phyloP scores from a whole-genome alignment of 345 rosid genomes.

The Eucalyptus regnans region DNA sequence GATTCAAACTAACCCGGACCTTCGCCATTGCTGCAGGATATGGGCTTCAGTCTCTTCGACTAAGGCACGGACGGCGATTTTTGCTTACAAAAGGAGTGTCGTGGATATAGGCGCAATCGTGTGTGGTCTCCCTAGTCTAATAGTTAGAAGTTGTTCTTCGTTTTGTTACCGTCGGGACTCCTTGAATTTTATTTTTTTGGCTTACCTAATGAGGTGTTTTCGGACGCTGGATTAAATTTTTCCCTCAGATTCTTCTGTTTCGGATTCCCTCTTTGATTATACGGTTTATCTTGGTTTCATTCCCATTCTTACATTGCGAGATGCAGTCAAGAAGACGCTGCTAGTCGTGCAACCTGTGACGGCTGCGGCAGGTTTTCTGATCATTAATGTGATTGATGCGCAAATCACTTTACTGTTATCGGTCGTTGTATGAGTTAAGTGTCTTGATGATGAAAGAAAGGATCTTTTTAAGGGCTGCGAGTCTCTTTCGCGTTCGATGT shows the following conservation, averaged over 20 bases:
- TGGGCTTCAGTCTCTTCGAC: slow-evolving; percentile 58
- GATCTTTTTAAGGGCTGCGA: background rate
- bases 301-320: background rate
- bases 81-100: background rate
- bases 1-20: background rate
- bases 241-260: background rate
- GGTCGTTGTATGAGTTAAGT: background rate
- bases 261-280: background rate
- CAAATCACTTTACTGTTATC: rapidly evolving
- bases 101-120: background rate
- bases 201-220: background rate
- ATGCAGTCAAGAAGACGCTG: background rate
- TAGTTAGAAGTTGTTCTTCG: background rate
- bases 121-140: background rate
- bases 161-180: background rate
- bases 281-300: background rate
- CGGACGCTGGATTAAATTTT: background rate
- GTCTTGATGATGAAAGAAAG: background rate
- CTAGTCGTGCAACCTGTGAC: background rate
- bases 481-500: background rate
- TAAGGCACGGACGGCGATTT: background rate
- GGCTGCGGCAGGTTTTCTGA: background rate
- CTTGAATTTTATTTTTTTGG: background rate
- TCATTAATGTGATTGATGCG: background rate
- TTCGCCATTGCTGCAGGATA: slow-evolving; percentile 27